Evolutionary conservation across 495 filamentous ascomycete species (phyloP).

Genomic region (Trichocladium antarcticum): DNA sequence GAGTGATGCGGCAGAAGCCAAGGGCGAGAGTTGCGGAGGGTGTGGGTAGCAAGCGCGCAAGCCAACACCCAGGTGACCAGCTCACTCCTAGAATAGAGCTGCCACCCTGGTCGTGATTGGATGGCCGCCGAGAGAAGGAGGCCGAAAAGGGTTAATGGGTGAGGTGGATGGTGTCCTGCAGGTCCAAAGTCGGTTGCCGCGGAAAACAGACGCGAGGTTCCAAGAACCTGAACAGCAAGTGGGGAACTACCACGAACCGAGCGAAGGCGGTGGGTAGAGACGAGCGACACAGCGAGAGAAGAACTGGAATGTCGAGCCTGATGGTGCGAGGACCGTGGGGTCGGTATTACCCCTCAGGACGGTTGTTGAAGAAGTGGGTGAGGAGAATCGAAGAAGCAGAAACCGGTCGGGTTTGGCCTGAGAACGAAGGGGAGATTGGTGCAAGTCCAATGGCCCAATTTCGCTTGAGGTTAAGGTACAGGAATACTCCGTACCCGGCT

Average conservation of each 20-base stretch:
- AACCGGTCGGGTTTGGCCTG: slow-evolving; percentile 12
- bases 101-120: neutral
- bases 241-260: neutral
- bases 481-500: slow-evolving; percentile 10
- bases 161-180: neutral
- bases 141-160: neutral
- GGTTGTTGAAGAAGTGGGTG: slow-evolving; percentile 5
- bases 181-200: neutral
- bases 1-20: no score
- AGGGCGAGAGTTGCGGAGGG: no score
- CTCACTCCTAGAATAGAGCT: neutral
- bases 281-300: slow-evolving; percentile 4
- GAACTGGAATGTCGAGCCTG: neutral
- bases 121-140: neutral
- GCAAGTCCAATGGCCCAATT: slow-evolving; percentile 22
- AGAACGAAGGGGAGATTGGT: slow-evolving; percentile 17
- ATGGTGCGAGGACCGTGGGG: slow-evolving; percentile 2
- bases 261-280: neutral
- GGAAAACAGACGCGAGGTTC: neutral
- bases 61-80: neutral
- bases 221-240: no score
- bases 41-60: no score
- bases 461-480: slow-evolving; percentile 28
- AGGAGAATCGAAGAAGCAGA: slow-evolving; percentile 12
- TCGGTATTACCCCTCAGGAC: slow-evolving; percentile 7